phyloP scores from a whole-genome alignment of 169 alveolate genomes.

The Babesia ovis region DNA sequence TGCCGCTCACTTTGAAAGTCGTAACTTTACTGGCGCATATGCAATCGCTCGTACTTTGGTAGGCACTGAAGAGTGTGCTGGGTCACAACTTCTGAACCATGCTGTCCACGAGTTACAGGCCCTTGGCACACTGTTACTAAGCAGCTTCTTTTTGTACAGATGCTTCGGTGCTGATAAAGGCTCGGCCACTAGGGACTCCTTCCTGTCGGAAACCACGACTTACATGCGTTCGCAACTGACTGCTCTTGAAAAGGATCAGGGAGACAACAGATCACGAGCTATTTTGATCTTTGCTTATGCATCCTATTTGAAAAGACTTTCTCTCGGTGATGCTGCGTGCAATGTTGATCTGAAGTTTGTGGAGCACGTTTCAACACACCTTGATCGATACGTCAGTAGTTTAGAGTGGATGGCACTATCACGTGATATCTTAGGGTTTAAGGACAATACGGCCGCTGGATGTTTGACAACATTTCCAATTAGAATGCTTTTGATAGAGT shows the following conservation, averaged over 20 bases:
- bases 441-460: not conserved
- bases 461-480: constrained; percentile 2
- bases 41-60: constrained; percentile 7
- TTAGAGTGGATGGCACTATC: constrained; percentile 29
- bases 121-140: constrained; percentile 23
- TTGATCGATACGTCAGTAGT: constrained; percentile 1
- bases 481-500: constrained; percentile 20
- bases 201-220: not conserved
- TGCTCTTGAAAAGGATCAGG: not conserved
- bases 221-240: constrained; percentile 2
- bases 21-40: constrained; percentile 11
- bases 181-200: not conserved
- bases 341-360: not conserved
- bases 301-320: not conserved
- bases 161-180: not conserved
- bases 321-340: not conserved
- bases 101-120: constrained; percentile 28
- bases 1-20: constrained; percentile 2
- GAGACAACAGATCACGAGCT: not conserved
- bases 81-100: constrained; percentile 24
- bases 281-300: constrained; percentile 14
- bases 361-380: not conserved
- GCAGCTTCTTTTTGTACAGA: constrained; percentile 20
- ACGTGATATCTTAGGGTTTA: constrained; percentile 9
- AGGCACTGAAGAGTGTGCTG: constrained; percentile 23